Base-by-base conservation (phyloP, 164 flowering plant genomes). In the Stephania cephalantha region DNA sequence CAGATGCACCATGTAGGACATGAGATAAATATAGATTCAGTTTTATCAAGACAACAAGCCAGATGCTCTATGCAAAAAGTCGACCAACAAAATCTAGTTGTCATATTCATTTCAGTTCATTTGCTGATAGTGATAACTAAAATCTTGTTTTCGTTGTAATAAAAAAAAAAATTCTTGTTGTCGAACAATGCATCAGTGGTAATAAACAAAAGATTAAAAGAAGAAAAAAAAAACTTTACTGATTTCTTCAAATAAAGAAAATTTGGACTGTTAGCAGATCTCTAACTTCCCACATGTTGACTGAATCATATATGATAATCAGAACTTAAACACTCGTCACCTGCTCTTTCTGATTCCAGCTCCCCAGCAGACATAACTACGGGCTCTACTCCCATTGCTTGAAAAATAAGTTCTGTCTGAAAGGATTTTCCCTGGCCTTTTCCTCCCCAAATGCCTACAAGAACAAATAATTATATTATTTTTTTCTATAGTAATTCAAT, bases 391-490 rank as follows among this genome's bases (percentile, higher is more conserved):
- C 97, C 97, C 98, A 93, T 85, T 30, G 91, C 88, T 77, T 80
- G 94, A 77, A 95, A 95, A 72, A 95, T 87, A 66, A 95, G 94
- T 84, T 95, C 98, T 7, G 97, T 92, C 81, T 95, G 98, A 78
- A 95, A 93, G 75, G 98, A 79, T 81, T 95, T 95, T 31, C 98
- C 97, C 85, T 92, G 98, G 25, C 98, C 98, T 85, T 95, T 95
- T 76, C 98, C 98, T 80, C 98, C 98, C 97, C 98, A 93, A 71
- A 95, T 84, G 75, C 98, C 98, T 95, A 78, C 10, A 78, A 70
- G 30, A 74, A 9, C 75, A 78, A 61, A 74, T 31, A 18, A 12
- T 25, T 31, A 35, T 35, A 35, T 35, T 35, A 0, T 35, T 35
- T 35, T 35, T 7, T n/a, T 11, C 22, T 35, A 72, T 46, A 46